phyloP scores from a whole-genome alignment of 2,329 filamentous ascomycete genomes.

The Nigrospora osmanthi region DNA sequence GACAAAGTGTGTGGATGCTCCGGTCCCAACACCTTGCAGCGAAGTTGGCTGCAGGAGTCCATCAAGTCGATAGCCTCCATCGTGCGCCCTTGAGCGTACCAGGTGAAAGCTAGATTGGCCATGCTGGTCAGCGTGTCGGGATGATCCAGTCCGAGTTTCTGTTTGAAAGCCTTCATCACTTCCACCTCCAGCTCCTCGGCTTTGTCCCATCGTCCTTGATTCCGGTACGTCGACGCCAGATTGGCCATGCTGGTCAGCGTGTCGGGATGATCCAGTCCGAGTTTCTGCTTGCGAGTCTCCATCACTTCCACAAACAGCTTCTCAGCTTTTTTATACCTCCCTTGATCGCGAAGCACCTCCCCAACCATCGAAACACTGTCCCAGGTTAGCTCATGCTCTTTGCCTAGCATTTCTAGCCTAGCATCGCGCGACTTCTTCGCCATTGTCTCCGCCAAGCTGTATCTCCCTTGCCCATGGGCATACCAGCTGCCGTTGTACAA shows the following conservation, averaged over 20 bases:
- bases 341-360: not conserved
- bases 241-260: not conserved
- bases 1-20: not conserved
- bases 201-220: conserved; percentile 1
- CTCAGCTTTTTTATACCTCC: not conserved
- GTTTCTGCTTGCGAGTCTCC: not conserved
- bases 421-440: too few relatives aligned
- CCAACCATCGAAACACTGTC: not conserved
- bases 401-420: too few relatives aligned
- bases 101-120: conserved; percentile 1
- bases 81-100: not conserved
- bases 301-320: not conserved
- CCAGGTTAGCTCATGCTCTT: too few relatives aligned
- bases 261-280: not conserved
- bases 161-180: conserved; percentile 1
- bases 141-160: conserved; percentile 1
- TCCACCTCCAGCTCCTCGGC: conserved; percentile 2
- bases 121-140: conserved; percentile 3
- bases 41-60: not conserved
- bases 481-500: conserved; percentile 1
- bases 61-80: not conserved
- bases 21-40: not conserved
- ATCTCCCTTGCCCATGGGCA: not conserved
- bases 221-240: not conserved
- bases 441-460: too few relatives aligned